phyloP scores from a whole-genome alignment of 73 alveolate species.

The Symbiodinium pilosum region DNA sequence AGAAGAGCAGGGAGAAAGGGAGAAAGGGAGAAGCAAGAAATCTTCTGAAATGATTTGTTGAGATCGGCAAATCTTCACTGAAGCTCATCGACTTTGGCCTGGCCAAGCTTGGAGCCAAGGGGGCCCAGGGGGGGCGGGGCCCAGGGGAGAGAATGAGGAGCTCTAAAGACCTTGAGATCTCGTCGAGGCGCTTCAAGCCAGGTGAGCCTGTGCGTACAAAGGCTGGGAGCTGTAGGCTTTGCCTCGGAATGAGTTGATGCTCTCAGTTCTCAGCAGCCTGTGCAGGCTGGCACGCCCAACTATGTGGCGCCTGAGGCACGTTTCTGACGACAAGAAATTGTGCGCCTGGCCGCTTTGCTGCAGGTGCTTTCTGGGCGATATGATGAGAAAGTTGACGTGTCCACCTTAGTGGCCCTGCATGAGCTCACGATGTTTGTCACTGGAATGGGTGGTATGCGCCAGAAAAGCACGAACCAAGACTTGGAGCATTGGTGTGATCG shows the following conservation, averaged over 20 bases:
- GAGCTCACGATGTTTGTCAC: neutral
- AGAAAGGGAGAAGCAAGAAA: neutral
- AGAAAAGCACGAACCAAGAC: neutral
- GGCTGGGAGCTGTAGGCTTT: neutral
- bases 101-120: slow-evolving; percentile 19
- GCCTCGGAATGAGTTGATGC: neutral
- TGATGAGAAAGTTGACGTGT: slow-evolving; percentile 41
- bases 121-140: too few relatives aligned
- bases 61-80: slow-evolving; percentile 65
- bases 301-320: slow-evolving; percentile 90
- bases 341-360: neutral
- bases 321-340: neutral
- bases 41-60: too few relatives aligned
- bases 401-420: neutral
- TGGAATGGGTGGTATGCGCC: neutral
- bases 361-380: slow-evolving; percentile 52
- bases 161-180: too few relatives aligned
- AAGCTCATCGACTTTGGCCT: slow-evolving; percentile 87
- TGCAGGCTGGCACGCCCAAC: slow-evolving; percentile 88
- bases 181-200: slow-evolving; percentile 59
- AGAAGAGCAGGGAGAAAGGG: neutral
- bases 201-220: slow-evolving; percentile 69
- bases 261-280: neutral
- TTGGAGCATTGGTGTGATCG: slow-evolving; percentile 84
- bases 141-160: too few relatives aligned